Percentiles rank a stretch among this genome's conserved stretches.
Evolutionary conservation across 139 green algal species (phyloP).

Genomic region (Coelastrella sp.): DNA sequence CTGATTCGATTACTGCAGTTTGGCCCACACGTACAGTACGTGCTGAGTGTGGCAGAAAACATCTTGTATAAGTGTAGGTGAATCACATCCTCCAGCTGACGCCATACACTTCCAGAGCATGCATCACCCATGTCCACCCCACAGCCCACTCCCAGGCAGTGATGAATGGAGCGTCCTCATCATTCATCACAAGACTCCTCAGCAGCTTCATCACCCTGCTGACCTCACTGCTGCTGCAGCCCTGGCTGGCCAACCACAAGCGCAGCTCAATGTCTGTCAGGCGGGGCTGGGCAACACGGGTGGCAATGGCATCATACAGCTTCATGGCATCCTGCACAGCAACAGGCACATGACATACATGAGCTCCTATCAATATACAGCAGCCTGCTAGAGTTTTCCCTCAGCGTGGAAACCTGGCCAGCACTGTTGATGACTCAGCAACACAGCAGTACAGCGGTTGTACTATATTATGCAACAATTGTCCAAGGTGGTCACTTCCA

Average conservation of each 20-base stretch:
- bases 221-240: constrained; percentile 35
- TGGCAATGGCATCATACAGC: constrained; percentile 41
- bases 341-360: not conserved
- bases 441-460: not conserved
- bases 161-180: not conserved
- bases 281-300: constrained; percentile 14
- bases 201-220: constrained; percentile 45
- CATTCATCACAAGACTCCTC: constrained; percentile 25
- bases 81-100: constrained; percentile 32
- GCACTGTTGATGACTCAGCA: no score
- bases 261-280: constrained; percentile 46
- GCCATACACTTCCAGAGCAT: constrained; percentile 47
- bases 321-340: constrained; percentile 20
- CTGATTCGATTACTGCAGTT: not conserved
- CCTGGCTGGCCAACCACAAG: constrained; percentile 41
- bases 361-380: no score
- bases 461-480: not conserved
- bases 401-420: no score
- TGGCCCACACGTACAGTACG: no score
- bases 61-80: no score
- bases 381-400: no score
- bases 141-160: constrained; percentile 38
- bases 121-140: constrained; percentile 47
- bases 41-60: no score
- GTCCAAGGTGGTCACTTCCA: not conserved